Base-by-base conservation (phyloP, 805 yeast genomes). In the Candida cerambycidarum region DNA sequence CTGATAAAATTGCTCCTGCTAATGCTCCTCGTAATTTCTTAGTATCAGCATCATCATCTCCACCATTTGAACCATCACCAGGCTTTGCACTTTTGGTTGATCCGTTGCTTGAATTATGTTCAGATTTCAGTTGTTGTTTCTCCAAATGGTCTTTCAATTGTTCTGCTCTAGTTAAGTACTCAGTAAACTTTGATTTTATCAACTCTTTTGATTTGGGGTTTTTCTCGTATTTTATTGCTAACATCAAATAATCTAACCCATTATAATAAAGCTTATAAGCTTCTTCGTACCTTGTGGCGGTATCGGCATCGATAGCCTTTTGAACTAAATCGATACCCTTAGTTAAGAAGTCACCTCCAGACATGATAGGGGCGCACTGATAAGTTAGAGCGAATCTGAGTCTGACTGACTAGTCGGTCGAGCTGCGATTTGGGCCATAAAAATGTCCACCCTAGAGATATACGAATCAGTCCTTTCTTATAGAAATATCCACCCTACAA, bases 261-360 rank as follows among this genome's bases (percentile, higher is more conserved):
- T 86, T 86, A 69, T 87, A 90, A 65, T 93, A 93, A 35, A 88
- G 77, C 46, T 89, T 86, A 63, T 92, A 92, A 0, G 99, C 98
- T 53, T 93, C 98, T 41, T 88, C 96, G 55, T 90, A 92, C 51
- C 83, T 76, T 40, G 92, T 83, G 17, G 89, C 89, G 13, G 88
- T 81, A 61, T 93, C 99, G 5, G 95, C 89, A 60, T 89, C 97
- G 42, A 93, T 89, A 17, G 99, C 99, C 63, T 84, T 85, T 59
- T 89, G 95, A 14, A 93, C 95, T 28, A 89, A 75, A 49, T 89
- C 97, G 17, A 93, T 89, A n/a, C 97, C 99, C 61, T 93, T 93
- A 46, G 85, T 82, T 32, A 93, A 75, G 61, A 92, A 92, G 58
- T 92, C 96, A 19, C 48, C 38, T 12, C 44, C 37, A n/a, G 44